These are phyloP conservation scores for Strobilomyces confusus DNA, from an alignment of 768 basidiomycete species.

Conservation along the genomic window DNA sequence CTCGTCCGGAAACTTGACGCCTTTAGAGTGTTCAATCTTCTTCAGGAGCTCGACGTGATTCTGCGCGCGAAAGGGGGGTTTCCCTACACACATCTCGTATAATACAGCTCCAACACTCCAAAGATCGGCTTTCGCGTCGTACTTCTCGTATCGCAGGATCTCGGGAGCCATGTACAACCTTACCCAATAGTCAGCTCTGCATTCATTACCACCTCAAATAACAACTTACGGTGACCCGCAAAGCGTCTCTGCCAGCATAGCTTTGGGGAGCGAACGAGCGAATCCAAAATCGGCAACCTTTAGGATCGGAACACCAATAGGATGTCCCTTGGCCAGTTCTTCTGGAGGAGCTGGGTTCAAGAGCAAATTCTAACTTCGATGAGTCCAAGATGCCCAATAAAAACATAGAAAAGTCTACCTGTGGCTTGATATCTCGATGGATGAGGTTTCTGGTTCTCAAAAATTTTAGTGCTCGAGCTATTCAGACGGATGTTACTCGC, in stretches of 20 bases:
- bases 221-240: slow-evolving; percentile 90
- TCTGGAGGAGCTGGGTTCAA: slow-evolving; percentile 76
- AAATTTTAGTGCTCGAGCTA: slow-evolving; percentile 92
- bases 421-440: slow-evolving; percentile 97
- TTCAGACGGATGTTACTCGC: slow-evolving; percentile 1
- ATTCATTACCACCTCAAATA: not conserved
- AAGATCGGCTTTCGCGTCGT: slow-evolving; percentile 95
- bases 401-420: slow-evolving; percentile 39
- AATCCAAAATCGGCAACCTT: slow-evolving; percentile 99
- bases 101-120: slow-evolving; percentile 98
- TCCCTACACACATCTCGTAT: slow-evolving; percentile 92
- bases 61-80: slow-evolving; percentile 90
- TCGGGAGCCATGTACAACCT: slow-evolving; percentile 99
- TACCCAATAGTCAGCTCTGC: not conserved
- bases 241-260: slow-evolving; percentile 95
- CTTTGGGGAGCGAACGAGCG: slow-evolving; percentile 84
- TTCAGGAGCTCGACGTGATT: slow-evolving; percentile 95
- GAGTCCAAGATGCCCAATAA: slow-evolving; percentile 1
- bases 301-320: slow-evolving; percentile 87
- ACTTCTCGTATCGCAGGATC: slow-evolving; percentile 94
- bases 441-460: slow-evolving; percentile 85
- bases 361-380: slow-evolving; percentile 68
- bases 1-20: slow-evolving; percentile 93
- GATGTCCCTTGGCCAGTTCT: slow-evolving; percentile 84
- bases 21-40: slow-evolving; percentile 89